Percentiles rank a stretch among this genome's conserved stretches.
Conservation (phyloP, 2,329 filamentous ascomycete genomes). For the Tolypocladium ophioglossoides region DNA sequence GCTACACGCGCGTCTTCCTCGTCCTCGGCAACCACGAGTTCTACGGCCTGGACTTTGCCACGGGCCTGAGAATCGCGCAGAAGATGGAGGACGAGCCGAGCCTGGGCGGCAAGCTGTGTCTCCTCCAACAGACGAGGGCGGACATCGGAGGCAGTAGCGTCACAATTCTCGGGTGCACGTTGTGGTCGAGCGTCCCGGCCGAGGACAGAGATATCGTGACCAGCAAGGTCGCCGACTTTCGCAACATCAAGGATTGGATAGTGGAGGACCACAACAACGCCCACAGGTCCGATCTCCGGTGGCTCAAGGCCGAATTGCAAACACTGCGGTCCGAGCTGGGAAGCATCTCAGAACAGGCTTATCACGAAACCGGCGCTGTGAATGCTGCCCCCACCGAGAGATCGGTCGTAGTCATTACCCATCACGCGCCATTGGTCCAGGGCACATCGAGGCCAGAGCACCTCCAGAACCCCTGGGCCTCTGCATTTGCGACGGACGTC, state of each 20-base stretch:
- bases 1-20: not conserved
- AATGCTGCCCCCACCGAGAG: not conserved
- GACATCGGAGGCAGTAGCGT: not conserved
- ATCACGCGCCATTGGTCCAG: not conserved
- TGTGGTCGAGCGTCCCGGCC: not conserved
- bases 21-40: not conserved
- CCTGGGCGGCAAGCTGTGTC: not conserved
- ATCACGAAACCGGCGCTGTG: not conserved
- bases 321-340: not conserved
- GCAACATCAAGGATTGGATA: not conserved
- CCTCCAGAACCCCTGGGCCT: not conserved
- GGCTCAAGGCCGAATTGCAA: not conserved
- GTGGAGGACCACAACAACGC: not conserved
- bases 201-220: not conserved
- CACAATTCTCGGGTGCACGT: not conserved
- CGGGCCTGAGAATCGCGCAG: not conserved
- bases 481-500: not conserved
- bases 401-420: not conserved
- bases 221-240: not conserved
- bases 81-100: not conserved
- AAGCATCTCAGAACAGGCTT: not conserved
- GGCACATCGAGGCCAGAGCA: not conserved
- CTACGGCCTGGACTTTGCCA: not conserved
- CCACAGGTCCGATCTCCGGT: not conserved
- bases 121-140: not conserved